phyloP scores from a whole-genome alignment of 2,329 filamentous ascomycete genomes.

The Paecilomyces formosus region DNA sequence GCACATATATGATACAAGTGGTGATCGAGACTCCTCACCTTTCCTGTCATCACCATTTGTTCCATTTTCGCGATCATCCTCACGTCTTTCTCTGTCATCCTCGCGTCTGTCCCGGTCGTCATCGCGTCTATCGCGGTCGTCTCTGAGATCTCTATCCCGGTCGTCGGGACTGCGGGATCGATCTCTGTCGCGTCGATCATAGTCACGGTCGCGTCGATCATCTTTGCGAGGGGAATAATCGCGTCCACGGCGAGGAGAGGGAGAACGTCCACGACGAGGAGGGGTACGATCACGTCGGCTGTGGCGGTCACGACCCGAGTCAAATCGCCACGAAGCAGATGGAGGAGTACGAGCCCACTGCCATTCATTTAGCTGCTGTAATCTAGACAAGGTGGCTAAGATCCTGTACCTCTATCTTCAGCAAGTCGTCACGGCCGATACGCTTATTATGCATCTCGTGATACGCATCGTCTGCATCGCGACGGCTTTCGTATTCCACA shows the following conservation, averaged over 20 bases:
- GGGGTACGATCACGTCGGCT: conserved; percentile 59
- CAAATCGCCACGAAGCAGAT: conserved; percentile 96
- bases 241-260: conserved; percentile 50
- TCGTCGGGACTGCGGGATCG: conserved; percentile 40
- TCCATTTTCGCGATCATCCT: conserved; percentile 51
- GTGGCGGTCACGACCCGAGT: conserved; percentile 69
- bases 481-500: conserved; percentile 97
- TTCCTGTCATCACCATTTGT: conserved; percentile 86
- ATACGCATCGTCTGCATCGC: conserved; percentile 97
- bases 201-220: conserved; percentile 71
- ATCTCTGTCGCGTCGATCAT: conserved; percentile 63
- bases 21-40: conserved; percentile 48
- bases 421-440: conserved; percentile 83
- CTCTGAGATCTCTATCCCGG: conserved; percentile 60
- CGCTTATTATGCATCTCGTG: conserved; percentile 99
- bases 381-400: not conserved
- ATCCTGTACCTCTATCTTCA: conserved; percentile 86
- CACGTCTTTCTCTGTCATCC: conserved; percentile 64
- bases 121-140: conserved; percentile 52
- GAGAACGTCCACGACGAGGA: conserved; percentile 62
- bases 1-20: conserved; percentile 7
- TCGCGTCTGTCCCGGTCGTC: conserved; percentile 59
- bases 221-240: conserved; percentile 84
- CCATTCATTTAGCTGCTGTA: conserved; percentile 11
- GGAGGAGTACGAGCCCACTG: conserved; percentile 98